These are phyloP conservation scores for Xylona heveae DNA, from an alignment of 495 filamentous ascomycete species.

Conservation along the genomic window DNA sequence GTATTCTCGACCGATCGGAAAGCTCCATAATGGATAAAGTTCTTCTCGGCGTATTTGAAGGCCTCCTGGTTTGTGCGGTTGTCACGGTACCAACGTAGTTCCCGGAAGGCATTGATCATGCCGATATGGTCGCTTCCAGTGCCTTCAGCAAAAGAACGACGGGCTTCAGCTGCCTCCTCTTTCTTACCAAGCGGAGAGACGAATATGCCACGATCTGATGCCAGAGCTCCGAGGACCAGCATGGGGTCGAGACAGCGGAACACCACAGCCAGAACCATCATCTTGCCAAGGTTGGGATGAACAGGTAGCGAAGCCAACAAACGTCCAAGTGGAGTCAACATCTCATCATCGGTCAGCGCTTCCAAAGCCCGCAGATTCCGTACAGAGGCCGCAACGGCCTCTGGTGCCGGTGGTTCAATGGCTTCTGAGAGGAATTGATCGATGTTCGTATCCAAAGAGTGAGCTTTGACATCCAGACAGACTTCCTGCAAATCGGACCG, in stretches of 20 bases:
- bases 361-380: conserved; percentile 21
- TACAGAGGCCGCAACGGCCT: conserved; percentile 23
- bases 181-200: conserved; percentile 14
- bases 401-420: conserved; percentile 27
- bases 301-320: conserved; percentile 25
- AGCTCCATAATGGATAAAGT: conserved; percentile 20
- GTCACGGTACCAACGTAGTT: conserved; percentile 15
- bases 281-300: conserved; percentile 29
- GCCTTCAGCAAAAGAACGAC: conserved; percentile 18
- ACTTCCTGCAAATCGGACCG: conserved; percentile 27
- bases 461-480: conserved; percentile 25
- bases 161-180: conserved; percentile 13
- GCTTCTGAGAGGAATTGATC: conserved; percentile 25
- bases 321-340: conserved; percentile 29
- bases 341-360: conserved; percentile 26
- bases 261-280: conserved; percentile 35
- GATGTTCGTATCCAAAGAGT: conserved; percentile 21
- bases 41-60: conserved; percentile 13
- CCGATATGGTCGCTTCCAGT: conserved; percentile 30
- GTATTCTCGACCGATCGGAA: conserved; percentile 21
- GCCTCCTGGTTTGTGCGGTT: conserved; percentile 13
- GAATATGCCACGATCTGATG: conserved; percentile 22
- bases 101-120: conserved; percentile 26
- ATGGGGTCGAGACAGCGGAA: conserved; percentile 41
- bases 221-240: conserved; percentile 26